Evolutionary conservation across 2,329 filamentous ascomycete genomes (phyloP).

Genomic region (Colletotrichum agaves): DNA sequence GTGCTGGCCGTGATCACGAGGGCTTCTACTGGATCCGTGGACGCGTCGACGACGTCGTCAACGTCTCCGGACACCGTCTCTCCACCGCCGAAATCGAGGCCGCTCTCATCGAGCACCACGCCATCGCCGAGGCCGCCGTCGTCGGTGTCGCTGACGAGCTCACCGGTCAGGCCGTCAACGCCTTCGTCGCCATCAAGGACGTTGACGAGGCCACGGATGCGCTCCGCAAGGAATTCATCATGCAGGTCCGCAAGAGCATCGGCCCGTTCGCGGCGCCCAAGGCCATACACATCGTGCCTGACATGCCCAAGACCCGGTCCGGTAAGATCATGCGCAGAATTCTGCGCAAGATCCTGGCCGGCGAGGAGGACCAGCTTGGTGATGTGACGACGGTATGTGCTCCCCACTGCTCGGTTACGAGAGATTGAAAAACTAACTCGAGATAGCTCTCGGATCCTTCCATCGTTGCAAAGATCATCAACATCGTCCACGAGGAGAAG

Average conservation of each 20-base stretch:
- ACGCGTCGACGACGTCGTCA: conserved; percentile 98
- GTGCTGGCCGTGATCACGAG: conserved; percentile 94
- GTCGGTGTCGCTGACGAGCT: conserved; percentile 94
- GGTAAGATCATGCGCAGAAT: conserved; percentile 99
- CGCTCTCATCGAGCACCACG: conserved; percentile 89
- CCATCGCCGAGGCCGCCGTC: conserved; percentile 93
- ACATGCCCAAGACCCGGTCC: conserved; percentile 95
- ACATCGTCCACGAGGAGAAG: conserved; percentile 74
- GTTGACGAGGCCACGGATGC: conserved; percentile 79
- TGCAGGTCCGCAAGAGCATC: conserved; percentile 97
- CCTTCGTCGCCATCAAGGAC: conserved; percentile 94
- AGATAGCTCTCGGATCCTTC: conserved; percentile 84
- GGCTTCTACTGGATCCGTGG: conserved; percentile 99
- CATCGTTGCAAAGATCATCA: conserved; percentile 91
- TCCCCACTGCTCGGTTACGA: not conserved
- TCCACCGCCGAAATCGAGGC: conserved; percentile 99
- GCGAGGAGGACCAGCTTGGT: conserved; percentile 96
- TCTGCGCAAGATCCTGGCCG: conserved; percentile 94
- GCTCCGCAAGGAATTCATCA: conserved; percentile 90
- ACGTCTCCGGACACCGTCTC: conserved; percentile 94
- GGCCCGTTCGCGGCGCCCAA: conserved; percentile 98
- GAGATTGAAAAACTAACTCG: conserved; percentile 30
- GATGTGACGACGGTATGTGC: conserved; percentile 86
- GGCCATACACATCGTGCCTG: conserved; percentile 88
- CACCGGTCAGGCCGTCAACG: conserved; percentile 96